Base-by-base conservation (phyloP, 352 stramenopile species). In the Phytophthora syringae region DNA sequence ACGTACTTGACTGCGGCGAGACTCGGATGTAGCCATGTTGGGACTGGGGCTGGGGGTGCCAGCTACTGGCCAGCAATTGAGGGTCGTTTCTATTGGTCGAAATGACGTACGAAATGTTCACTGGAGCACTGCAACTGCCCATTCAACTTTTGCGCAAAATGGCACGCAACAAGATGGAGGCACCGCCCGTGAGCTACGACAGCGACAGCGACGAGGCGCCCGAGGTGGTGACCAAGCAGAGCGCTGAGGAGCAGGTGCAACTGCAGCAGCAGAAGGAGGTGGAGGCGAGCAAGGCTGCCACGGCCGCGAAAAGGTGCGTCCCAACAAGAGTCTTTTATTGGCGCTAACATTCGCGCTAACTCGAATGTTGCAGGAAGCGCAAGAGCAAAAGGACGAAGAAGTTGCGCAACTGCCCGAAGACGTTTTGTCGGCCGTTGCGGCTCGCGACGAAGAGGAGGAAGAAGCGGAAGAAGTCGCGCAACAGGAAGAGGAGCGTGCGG, bases 211-310 rank as follows among this genome's bases (percentile, higher is more conserved):
- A 93, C 56, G 86, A 92, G 63, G 84, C 86, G 24, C 86, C 86
- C 22, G 86, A 94, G 60, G 79, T 89, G 34, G 79, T 94, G 56
- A 87, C 80, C 51, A 94, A 92, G 69, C 73, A 79, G 51, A 91
- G 60, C 53, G 86, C 86, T 24, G 67, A 79, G 67, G 55, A 89
- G 60, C 68, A 88, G 64, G 82, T 67, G 50, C 66, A 80, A 39
- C 66, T 76, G 49, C 77, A 75, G 60, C 72, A 75, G 36, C 80
- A 68, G 16, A 72, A 86, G 25, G 80, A 93, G 52, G 50, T 85
- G 20, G 74, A 84, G 42, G 85, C 80, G 42, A 67, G 67, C 37
- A 65, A 57, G 25, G 76, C 79, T 45, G 74, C 80, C 11, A 73
- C 66, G 10, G 64, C 30, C 42, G 66, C 63, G 50, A 92, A 92